Base-by-base conservation (phyloP, 2,329 filamentous ascomycete species). In the Aspergillus udagawae region DNA sequence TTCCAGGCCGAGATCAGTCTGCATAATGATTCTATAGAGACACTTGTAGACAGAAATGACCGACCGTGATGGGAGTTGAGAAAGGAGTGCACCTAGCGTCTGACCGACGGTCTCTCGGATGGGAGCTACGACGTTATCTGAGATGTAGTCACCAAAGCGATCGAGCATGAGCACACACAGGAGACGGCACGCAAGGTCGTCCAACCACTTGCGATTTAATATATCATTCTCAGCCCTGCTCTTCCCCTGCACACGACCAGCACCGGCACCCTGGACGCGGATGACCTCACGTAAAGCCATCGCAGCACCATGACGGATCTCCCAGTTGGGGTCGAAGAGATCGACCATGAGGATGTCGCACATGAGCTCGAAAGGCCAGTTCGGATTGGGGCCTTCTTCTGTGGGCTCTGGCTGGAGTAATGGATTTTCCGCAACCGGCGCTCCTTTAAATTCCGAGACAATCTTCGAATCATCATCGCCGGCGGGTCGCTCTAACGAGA, bases 111-210 rank as follows among this genome's bases (percentile, higher is more conserved):
- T 96, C 77, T 99, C 94, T 63, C 94, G 84, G 62, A 99, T 97
- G 0, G 94, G 94, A 0, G 94, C 94, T 44, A 99, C 92, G 0
- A 95, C 96, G 53, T 91, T 99, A 73, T 99, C 94, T 4, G 92
- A 96, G 58, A 95, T 94, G 77, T 97, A 99, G 70, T 99, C 94
- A 56, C 92, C 95, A 70, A 99, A 99, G 53, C 92, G 87, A 76
- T 99, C 94, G 17, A 99, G 86, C 87, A 99, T 97, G 67, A 99
- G 88, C 53, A 99, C 92, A 71, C 91, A 96, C 73, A 92, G 93
- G 51, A 99, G 83, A 27, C 94, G 89, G 68, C 92, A 97, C n/a
- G 92, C 91, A 52, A 99, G 82, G 69, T 99, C 93, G 69, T 97
- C 90, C 21, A 99, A 83, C 92, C 92, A 99, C 70, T 81, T 83